These are phyloP conservation scores for Beauveria caledonica DNA, from an alignment of 2,329 filamentous ascomycete species.

Conservation along the genomic window DNA sequence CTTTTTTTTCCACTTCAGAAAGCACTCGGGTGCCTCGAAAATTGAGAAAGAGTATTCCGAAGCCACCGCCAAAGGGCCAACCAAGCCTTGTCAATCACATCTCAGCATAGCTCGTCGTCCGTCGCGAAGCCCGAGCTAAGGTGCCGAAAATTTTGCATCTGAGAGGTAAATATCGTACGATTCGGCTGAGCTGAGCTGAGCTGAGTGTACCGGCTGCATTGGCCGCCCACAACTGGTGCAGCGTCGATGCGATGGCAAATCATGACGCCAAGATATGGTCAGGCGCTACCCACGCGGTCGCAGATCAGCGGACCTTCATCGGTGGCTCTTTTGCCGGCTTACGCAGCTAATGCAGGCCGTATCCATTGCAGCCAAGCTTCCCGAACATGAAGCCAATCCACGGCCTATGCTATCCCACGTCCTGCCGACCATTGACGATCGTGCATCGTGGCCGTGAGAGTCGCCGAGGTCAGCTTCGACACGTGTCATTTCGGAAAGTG, in stretches of 20 bases:
- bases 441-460: neutral
- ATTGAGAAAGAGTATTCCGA: neutral
- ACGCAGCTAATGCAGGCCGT: neutral
- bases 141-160: neutral
- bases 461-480: neutral
- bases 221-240: neutral
- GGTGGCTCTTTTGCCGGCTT: neutral
- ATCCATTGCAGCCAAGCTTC: neutral
- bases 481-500: neutral
- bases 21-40: neutral
- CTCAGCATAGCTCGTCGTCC: neutral
- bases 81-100: neutral
- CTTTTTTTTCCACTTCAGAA: neutral
- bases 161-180: neutral
- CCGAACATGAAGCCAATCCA: neutral
- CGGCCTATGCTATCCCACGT: too few relatives aligned
- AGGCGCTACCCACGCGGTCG: neutral
- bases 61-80: neutral
- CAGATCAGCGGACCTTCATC: neutral
- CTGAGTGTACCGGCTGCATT: neutral
- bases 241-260: conserved; percentile 2
- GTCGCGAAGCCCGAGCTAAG: neutral
- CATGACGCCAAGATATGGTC: neutral
- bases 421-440: neutral
- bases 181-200: too few relatives aligned